These are phyloP conservation scores for Hirschfeldia incana DNA, from an alignment of 345 rosid species.

Conservation along the genomic window DNA sequence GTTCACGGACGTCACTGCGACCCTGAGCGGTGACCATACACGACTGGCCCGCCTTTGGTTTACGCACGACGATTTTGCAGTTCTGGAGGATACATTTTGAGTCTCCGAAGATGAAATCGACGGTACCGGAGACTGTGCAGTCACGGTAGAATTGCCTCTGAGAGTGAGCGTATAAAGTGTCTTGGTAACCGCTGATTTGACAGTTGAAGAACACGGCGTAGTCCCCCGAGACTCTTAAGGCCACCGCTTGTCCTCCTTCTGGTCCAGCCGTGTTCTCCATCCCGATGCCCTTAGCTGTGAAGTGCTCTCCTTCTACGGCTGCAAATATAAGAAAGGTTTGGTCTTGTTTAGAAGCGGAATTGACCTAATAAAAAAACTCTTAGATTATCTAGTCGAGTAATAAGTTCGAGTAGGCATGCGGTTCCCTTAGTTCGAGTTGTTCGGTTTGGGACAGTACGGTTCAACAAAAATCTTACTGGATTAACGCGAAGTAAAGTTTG, in stretches of 20 bases:
- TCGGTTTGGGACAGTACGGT: too few relatives aligned
- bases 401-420: too few relatives aligned
- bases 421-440: too few relatives aligned
- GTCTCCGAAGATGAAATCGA: slow-evolving; percentile 71
- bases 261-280: slow-evolving; percentile 73
- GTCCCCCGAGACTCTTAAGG: slow-evolving; percentile 58
- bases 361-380: too few relatives aligned
- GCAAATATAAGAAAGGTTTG: background rate
- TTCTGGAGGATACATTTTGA: slow-evolving; percentile 58
- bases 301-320: slow-evolving; percentile 51
- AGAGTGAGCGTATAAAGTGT: slow-evolving; percentile 66
- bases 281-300: slow-evolving; percentile 70
- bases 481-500: too few relatives aligned
- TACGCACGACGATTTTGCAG: slow-evolving; percentile 56
- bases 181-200: slow-evolving; percentile 63
- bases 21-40: slow-evolving; percentile 75
- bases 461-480: too few relatives aligned
- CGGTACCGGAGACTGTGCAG: slow-evolving; percentile 66
- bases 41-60: slow-evolving; percentile 47
- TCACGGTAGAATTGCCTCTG: slow-evolving; percentile 74
- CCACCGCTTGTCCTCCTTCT: slow-evolving; percentile 67
- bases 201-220: slow-evolving; percentile 54
- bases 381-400: too few relatives aligned
- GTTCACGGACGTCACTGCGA: slow-evolving; percentile 41
- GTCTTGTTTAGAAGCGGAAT: background rate